These are phyloP conservation scores for Novakomyces olei DNA, from an alignment of 805 yeast genomes.

Conservation along the genomic window DNA sequence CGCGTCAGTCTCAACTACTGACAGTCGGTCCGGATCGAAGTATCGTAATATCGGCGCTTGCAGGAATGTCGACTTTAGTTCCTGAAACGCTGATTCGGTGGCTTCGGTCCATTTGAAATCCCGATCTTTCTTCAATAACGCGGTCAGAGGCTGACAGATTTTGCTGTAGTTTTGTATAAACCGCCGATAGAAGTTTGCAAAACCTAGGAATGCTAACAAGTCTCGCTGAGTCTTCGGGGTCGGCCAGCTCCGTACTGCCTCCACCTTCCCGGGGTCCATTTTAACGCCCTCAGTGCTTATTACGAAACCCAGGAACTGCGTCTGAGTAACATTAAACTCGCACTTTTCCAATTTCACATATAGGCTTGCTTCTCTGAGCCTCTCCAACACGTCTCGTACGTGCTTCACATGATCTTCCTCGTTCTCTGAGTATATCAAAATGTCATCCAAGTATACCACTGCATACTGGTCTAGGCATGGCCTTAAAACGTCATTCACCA, in stretches of 20 bases:
- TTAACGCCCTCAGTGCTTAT: neutral
- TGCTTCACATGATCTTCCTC: conserved; percentile 7
- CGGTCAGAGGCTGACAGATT: neutral
- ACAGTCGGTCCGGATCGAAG: neutral
- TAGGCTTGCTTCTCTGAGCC: neutral
- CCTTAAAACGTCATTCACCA: neutral
- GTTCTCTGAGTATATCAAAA: conserved; percentile 2
- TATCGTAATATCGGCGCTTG: neutral
- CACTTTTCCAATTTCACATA: conserved; percentile 5
- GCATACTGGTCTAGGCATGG: neutral
- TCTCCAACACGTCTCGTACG: neutral
- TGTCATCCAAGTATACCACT: conserved; percentile 4
- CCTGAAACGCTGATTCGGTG: neutral
- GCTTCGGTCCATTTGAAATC: neutral
- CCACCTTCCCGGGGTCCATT: neutral
- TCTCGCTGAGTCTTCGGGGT: conserved; percentile 2
- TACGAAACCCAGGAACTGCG: conserved; percentile 3
- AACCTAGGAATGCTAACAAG: conserved; percentile 1
- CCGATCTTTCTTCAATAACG: neutral
- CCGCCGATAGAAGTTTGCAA: neutral
- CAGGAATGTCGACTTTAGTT: neutral
- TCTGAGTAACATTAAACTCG: neutral
- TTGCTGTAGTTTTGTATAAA: neutral
- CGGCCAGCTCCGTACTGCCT: neutral
- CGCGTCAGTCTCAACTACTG: conserved; percentile 1